Conservation (phyloP, 139 green algal genomes). For the Pleodorina starrii region DNA sequence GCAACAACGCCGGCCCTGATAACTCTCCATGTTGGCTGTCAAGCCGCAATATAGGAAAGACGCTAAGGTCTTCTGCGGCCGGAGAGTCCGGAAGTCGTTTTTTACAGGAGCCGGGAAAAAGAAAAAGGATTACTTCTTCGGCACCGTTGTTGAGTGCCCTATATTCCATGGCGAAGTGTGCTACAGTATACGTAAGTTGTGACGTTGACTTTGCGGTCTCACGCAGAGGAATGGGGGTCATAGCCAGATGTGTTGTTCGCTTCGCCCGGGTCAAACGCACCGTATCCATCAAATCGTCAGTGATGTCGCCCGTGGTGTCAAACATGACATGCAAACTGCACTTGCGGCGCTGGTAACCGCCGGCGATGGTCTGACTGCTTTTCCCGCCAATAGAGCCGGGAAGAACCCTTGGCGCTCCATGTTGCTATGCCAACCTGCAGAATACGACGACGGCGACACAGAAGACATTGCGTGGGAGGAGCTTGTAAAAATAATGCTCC, state of each 20-base stretch:
- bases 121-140: neutral
- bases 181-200: conserved; percentile 9
- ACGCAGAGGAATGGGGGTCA: neutral
- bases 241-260: neutral
- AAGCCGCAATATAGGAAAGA: neutral
- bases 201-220: neutral
- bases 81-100: conserved; percentile 27
- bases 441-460: conserved; percentile 47
- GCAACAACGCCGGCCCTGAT: no score
- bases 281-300: no score
- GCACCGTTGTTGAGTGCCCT: neutral
- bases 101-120: neutral
- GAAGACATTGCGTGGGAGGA: conserved; percentile 38
- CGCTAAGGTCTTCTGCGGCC: neutral
- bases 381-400: neutral
- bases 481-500: conserved; percentile 12
- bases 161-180: conserved; percentile 12
- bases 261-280: no score
- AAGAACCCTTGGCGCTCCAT: no score
- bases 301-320: no score
- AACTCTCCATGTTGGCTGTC: neutral
- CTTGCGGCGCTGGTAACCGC: no score
- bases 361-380: no score
- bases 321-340: no score
- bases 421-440: conserved; percentile 1